Base-by-base conservation (phyloP, 352 stramenopile genomes). In the Globisporangium okanoganense region DNA sequence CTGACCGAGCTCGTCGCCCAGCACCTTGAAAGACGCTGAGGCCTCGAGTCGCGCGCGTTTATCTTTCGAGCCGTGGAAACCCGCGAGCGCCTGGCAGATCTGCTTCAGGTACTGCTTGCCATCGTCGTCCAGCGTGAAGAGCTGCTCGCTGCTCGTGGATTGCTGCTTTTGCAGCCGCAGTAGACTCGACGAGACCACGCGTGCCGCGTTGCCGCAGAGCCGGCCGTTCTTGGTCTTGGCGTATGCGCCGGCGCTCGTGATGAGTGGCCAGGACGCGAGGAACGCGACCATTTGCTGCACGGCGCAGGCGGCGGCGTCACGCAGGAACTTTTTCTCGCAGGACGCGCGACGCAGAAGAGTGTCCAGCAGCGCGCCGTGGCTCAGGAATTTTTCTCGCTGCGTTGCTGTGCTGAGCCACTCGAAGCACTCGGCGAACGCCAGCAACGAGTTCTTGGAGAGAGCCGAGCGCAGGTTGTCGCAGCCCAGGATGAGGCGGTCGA, bases 281-380 rank as follows among this genome's bases (percentile, higher is more conserved):
- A 79, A 72, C 4, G 38, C 22, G 18, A 75, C 68, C 13, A 89
- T 61, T 13, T 85, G 65, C 24, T 77, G 47, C 2, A 80, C 55
- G 38, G 78, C 73, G 29, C 66, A 62, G 8, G 65, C 36, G 9
- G 83, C 81, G 0, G 79, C 74, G 56, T 92, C 83, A 1, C 83
- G 77, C 6, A 92, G 56, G 41, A 92, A 91, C 18, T 73, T 73
- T 61, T 92, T 92, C 58, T 92, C 83, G 61, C 83, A 92, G 0
- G 78, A 68, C 0, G 77, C 74, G n/a, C 79, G 79, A 20, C 79
- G 82, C 20, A 92, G 62, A 29, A 92, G 47, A 1, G 80, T 67
- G 47, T 90, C 78, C 7, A 90, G 41, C 0, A 88, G 41, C n/a
- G 65, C 66, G 0, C 64, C 52, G 20, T 66, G 63, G 25, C 31